These are phyloP conservation scores for Mortierella sp. DNA, from an alignment of 371 early-diverging fungal species.

Conservation along the genomic window DNA sequence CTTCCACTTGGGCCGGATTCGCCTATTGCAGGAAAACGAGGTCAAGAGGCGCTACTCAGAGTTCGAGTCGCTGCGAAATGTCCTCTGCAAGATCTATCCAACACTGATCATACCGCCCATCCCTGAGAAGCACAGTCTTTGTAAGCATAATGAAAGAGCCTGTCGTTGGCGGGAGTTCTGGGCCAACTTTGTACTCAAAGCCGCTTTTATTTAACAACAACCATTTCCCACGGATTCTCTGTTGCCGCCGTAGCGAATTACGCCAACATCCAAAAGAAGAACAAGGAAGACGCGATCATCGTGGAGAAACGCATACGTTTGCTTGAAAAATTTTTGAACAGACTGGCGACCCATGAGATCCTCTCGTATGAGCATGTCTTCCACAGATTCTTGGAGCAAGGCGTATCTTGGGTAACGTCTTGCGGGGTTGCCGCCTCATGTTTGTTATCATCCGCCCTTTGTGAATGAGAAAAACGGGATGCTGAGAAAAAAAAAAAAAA, in stretches of 20 bases:
- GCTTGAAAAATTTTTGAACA: constrained; percentile 89
- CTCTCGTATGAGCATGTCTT: constrained; percentile 85
- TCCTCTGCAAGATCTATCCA: constrained; percentile 82
- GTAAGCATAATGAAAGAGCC: constrained; percentile 53
- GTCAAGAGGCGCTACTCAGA: constrained; percentile 92
- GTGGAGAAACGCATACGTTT: constrained; percentile 89
- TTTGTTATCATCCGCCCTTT: not conserved
- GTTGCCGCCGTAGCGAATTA: constrained; percentile 86
- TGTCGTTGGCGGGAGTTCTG: too few relatives aligned
- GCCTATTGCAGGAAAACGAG: constrained; percentile 59
- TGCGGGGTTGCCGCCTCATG: not conserved
- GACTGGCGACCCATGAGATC: constrained; percentile 85
- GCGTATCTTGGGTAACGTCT: constrained; percentile 63
- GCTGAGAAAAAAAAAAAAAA: too few relatives aligned
- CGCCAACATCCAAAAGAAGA: constrained; percentile 82
- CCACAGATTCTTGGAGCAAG: constrained; percentile 86
- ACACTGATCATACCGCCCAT: constrained; percentile 91
- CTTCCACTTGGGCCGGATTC: too few relatives aligned
- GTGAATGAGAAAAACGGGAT: too few relatives aligned
- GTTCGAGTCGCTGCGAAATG: constrained; percentile 87
- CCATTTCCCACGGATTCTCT: too few relatives aligned
- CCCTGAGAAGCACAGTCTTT: constrained; percentile 92
- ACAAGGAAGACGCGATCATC: constrained; percentile 87
- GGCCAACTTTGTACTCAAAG: not conserved
- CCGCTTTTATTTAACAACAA: not conserved